Base-by-base conservation (phyloP, 1,139 yeast species). In the Sugiyamaella pinicola region DNA sequence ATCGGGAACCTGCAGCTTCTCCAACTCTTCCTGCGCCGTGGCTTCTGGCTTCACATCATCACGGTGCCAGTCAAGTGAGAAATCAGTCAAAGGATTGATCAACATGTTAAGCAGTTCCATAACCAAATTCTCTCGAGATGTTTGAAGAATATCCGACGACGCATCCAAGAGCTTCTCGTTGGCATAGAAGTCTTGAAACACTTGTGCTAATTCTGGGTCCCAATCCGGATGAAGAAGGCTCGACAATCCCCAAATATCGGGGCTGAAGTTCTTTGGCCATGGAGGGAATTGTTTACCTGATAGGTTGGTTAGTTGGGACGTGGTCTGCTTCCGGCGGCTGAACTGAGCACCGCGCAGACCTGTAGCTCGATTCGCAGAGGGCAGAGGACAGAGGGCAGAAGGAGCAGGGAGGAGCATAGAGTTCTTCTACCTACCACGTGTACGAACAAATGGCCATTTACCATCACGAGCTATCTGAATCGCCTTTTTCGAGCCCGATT, bases 21-120 rank as follows among this genome's bases (percentile, higher is more conserved):
- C 68, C 2, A 74, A 71, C 62, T 80, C 84, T 62, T 79, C 77
- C 52, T 75, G 79, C 1, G 72, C 72, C 3, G 77, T 66, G 7
- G 69, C 81, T 39, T 78, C 81, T 4, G 82, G 81, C 56, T 73
- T 74, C 53, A 80, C 77, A 57, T 77, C 76, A 62, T 80, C 84
- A 43, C 84, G 68, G 64, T 80, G 83, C 84, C 83, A 80, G 57
- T 78, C 80, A 61, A 80, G 72, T 8, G 76, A 82, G 62, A 80
- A 80, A 63, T 80, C 81, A 12, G 81, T 76, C 56, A 78, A 70
- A 1, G 84, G 84, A 58, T 79, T 79, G 60, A 79, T 78, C 57
- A 80, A 72, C 83, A 80, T 79, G 61, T 80, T 80, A 64, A 80
- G 73, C 52, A 80, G 70, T 61, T 79, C 83, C 83, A 80, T 79